These are phyloP conservation scores for Coemansia erecta DNA, from an alignment of 192 early-diverging fungal genomes.

Conservation along the genomic window DNA sequence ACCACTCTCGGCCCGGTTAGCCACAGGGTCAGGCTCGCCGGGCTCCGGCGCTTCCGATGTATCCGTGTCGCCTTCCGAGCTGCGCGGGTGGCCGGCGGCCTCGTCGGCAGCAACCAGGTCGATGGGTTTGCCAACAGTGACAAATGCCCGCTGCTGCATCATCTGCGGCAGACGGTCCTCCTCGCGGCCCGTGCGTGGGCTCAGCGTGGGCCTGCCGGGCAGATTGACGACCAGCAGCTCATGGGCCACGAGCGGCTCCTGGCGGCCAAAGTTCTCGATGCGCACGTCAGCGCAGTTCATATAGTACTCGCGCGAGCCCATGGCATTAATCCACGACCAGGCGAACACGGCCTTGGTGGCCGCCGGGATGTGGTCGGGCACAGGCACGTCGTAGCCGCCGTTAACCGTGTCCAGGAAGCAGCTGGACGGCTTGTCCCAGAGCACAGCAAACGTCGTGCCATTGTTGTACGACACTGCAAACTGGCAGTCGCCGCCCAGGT, in stretches of 20 bases:
- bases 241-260: conserved; percentile 45
- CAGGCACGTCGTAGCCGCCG: conserved; percentile 51
- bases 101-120: conserved; percentile 21
- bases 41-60: neutral
- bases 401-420: conserved; percentile 50
- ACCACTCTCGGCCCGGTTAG: conserved; percentile 13
- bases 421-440: conserved; percentile 53
- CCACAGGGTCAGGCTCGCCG: conserved; percentile 22
- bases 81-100: neutral
- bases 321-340: conserved; percentile 67
- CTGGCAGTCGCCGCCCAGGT: conserved; percentile 70
- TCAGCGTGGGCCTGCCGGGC: conserved; percentile 30
- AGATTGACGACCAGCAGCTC: conserved; percentile 51
- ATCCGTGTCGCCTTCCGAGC: neutral
- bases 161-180: conserved; percentile 32
- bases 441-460: conserved; percentile 60
- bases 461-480: conserved; percentile 63
- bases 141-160: conserved; percentile 40
- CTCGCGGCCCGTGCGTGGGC: conserved; percentile 36
- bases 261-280: conserved; percentile 52
- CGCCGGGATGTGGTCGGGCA: conserved; percentile 59
- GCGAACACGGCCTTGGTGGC: conserved; percentile 55
- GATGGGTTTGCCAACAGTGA: conserved; percentile 35
- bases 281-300: conserved; percentile 66
- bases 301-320: conserved; percentile 64